phyloP scores from a whole-genome alignment of 208 protist species.

The Crithidia acanthocephali region DNA sequence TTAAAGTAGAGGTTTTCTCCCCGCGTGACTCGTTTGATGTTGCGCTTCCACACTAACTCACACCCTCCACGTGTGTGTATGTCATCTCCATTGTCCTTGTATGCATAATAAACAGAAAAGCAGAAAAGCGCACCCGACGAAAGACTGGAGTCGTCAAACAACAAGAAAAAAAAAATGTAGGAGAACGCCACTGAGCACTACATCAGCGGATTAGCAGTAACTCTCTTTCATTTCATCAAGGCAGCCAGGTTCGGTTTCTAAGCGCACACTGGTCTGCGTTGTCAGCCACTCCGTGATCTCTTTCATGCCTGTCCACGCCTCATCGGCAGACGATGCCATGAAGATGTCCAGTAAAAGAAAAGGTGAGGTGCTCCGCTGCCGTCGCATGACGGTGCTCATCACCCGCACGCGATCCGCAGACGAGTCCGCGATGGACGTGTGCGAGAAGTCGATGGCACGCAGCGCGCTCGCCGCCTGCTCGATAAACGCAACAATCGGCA shows the following conservation, averaged over 20 bases:
- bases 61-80: too few relatives aligned
- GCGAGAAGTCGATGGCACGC: slow-evolving; percentile 43
- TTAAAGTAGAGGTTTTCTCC: too few relatives aligned
- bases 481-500: slow-evolving; percentile 56
- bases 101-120: too few relatives aligned
- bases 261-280: slow-evolving; percentile 22
- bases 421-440: slow-evolving; percentile 56
- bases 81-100: too few relatives aligned
- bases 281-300: slow-evolving; percentile 33
- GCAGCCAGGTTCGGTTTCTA: slow-evolving; percentile 16
- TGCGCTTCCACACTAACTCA: too few relatives aligned
- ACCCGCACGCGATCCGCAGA: slow-evolving; percentile 40
- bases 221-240: background rate
- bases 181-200: background rate
- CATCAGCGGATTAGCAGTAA: background rate
- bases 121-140: too few relatives aligned
- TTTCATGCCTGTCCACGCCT: slow-evolving; percentile 30
- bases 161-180: too few relatives aligned
- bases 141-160: too few relatives aligned
- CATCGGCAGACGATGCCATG: slow-evolving; percentile 17
- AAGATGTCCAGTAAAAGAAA: slow-evolving; percentile 27
- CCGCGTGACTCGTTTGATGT: too few relatives aligned
- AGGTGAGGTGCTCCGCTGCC: slow-evolving; percentile 32
- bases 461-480: slow-evolving; percentile 61
- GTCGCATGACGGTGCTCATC: slow-evolving; percentile 50